Base-by-base conservation (phyloP, 495 filamentous ascomycete species). In the Penicillium tannophilum region DNA sequence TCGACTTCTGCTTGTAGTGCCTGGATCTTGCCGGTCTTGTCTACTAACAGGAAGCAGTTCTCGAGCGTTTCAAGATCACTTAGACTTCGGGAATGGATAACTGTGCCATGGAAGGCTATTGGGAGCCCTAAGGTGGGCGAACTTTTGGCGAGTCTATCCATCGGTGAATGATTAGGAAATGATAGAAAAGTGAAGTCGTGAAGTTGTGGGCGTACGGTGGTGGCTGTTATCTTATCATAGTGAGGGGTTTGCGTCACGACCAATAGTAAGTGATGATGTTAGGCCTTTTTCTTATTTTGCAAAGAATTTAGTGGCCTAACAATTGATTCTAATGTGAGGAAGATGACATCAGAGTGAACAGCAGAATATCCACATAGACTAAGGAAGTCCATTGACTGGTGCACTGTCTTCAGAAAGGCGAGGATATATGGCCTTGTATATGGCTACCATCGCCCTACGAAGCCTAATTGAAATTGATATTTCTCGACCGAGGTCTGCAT, bases 51-150 rank as follows among this genome's bases (percentile, higher is more conserved):
- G 41, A 84, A 68, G 46, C 79, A 74, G 24, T 73, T 72, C 44
- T 79, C 67, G n/a, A 81, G 63, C 49, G 84, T 72, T 58, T 80
- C 73, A n/a, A 86, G 72, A 0, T 73, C 60, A 0, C 66, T 54
- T 17, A 67, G 61, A 6, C 66, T 63, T 33, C 70, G 61, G 14
- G 81, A 78, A 69, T 86, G 82, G 58, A 85, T 80, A 5, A 83
- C 49, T 0, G 81, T 77, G 55, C 83, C 84, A 59, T 82, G 70
- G 59, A 86, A 82, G 26, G 71, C 71, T n/a, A 68, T 61, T 16
- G 73, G 65, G 0, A 70, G 51, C 16, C 65, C 60, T 16, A 63
- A 54, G 41, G 59, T 41, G 51, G 59, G 42, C 45, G 52, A 46
- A 12, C 43, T 12, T 48, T 62, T 58, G 24, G 63, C 41, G 23